phyloP scores from a whole-genome alignment of 305 asterid genomes.

The Fraxinus baroniana region DNA sequence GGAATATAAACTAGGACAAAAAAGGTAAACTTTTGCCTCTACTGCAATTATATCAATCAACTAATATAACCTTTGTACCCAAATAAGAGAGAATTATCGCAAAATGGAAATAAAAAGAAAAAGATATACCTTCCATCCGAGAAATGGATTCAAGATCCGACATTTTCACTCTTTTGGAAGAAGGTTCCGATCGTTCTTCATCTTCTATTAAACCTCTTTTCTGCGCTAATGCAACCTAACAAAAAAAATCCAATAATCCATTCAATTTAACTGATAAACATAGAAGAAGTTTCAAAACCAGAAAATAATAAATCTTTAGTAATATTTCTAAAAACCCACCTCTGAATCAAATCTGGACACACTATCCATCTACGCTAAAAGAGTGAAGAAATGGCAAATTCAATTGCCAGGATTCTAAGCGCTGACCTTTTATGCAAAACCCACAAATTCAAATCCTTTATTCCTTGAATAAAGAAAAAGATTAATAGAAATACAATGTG shows the following conservation, averaged over 20 bases:
- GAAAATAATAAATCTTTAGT: conserved; percentile 2
- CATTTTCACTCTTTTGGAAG: conserved; percentile 56
- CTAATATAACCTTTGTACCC: neutral
- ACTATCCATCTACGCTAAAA: conserved; percentile 38
- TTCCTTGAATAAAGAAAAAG: neutral
- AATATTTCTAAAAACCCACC: conserved; percentile 35
- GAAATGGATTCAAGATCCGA: conserved; percentile 65
- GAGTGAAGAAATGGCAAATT: conserved; percentile 2
- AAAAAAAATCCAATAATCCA: conserved; percentile 17
- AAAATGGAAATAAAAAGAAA: conserved; percentile 13
- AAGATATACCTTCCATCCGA: conserved; percentile 56
- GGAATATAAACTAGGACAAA: neutral
- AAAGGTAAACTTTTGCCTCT: neutral
- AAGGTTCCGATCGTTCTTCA: conserved; percentile 47
- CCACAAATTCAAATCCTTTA: conserved; percentile 27
- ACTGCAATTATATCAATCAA: neutral
- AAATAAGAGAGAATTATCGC: conserved; percentile 14
- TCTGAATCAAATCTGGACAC: conserved; percentile 56
- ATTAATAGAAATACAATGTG: conserved; percentile 2
- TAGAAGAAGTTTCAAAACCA: neutral
- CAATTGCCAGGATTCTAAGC: conserved; percentile 18
- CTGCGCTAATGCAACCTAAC: conserved; percentile 44
- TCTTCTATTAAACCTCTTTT: conserved; percentile 46
- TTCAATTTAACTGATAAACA: neutral
- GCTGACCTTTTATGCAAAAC: neutral